Percentiles rank a stretch among this genome's conserved stretches.
phyloP scores from a whole-genome alignment of 768 basidiomycete genomes.

The Strobilomyces confusus region DNA sequence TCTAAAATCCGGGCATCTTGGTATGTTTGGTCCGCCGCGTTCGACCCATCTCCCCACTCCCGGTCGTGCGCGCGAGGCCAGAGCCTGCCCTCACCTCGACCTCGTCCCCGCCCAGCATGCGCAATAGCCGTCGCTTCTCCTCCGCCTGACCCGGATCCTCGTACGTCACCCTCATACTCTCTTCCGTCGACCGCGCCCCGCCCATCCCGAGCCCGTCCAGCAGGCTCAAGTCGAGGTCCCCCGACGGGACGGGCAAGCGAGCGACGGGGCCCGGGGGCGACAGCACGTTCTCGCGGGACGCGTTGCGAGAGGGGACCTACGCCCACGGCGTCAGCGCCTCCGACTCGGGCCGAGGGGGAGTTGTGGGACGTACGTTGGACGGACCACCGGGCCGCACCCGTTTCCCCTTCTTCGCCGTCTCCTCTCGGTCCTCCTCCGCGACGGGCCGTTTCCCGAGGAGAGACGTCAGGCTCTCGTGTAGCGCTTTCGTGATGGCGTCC shows the following conservation, averaged over 20 bases:
- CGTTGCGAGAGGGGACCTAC: slow-evolving; percentile 34
- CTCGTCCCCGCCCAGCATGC: slow-evolving; percentile 37
- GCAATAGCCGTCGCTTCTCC: slow-evolving; percentile 56
- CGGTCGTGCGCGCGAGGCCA: no score
- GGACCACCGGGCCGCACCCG: slow-evolving; percentile 35
- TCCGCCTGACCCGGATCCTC: slow-evolving; percentile 63
- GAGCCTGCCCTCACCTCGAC: slow-evolving; percentile 5
- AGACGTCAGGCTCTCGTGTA: slow-evolving; percentile 66
- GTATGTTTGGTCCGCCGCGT: slow-evolving; percentile 11
- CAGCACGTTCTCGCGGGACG: slow-evolving; percentile 29
- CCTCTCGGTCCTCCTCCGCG: slow-evolving; percentile 35
- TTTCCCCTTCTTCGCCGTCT: slow-evolving; percentile 28
- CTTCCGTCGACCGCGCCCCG: slow-evolving; percentile 28
- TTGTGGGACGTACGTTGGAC: slow-evolving; percentile 30
- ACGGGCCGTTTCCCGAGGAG: slow-evolving; percentile 65
- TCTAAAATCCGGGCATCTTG: slow-evolving; percentile 9
- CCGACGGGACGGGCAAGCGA: background rate
- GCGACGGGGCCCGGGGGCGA: slow-evolving; percentile 11
- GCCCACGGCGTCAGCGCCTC: no score
- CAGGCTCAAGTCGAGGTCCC: slow-evolving; percentile 30
- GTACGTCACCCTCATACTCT: slow-evolving; percentile 57
- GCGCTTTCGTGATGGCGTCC: slow-evolving; percentile 48
- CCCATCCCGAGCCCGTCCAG: slow-evolving; percentile 18
- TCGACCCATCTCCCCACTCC: background rate
- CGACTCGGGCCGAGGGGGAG: no score